Percentiles rank a stretch among this genome's conserved stretches.
Conservation (phyloP, 2,329 filamentous ascomycete species). For the Colletotrichum limetticola region DNA sequence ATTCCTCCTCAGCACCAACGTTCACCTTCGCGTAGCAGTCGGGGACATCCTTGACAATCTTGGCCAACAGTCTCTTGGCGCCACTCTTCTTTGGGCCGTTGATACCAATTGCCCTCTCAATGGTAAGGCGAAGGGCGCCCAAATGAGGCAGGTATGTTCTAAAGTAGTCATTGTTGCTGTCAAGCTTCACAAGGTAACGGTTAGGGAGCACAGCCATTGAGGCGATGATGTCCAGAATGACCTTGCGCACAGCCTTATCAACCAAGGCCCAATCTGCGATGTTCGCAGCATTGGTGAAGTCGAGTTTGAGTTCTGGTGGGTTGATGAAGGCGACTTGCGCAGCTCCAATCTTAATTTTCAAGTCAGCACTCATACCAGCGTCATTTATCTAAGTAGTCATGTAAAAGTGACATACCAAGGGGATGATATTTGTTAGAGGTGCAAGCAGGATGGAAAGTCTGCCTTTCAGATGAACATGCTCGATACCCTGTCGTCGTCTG, state of each 20-base stretch:
- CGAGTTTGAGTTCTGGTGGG: conserved; percentile 54
- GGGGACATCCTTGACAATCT: conserved; percentile 56
- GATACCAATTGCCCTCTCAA: conserved; percentile 52
- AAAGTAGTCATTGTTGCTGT: conserved; percentile 58
- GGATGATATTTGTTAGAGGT: conserved; percentile 57
- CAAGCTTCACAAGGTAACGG: conserved; percentile 59
- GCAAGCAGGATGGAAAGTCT: conserved; percentile 55
- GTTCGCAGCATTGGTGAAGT: conserved; percentile 59
- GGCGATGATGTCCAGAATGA: conserved; percentile 54
- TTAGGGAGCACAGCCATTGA: conserved; percentile 60
- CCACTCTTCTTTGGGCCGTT: conserved; percentile 44
- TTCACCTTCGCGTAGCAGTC: conserved; percentile 58
- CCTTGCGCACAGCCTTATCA: conserved; percentile 54
- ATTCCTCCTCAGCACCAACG: conserved; percentile 54
- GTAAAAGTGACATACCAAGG: conserved; percentile 48
- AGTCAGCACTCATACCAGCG: background rate
- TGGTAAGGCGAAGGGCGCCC: conserved; percentile 55
- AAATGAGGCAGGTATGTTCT: conserved; percentile 55
- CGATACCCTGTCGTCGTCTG: conserved; percentile 50
- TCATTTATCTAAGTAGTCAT: background rate
- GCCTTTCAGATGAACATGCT: conserved; percentile 55
- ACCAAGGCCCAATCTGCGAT: conserved; percentile 54
- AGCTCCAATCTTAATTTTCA: conserved; percentile 53
- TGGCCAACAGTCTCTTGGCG: conserved; percentile 51
- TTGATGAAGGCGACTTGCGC: conserved; percentile 61